Percentiles rank a stretch among this genome's conserved stretches.
Conservation (phyloP, 208 protist species). For the Wallacemonas sp. region DNA sequence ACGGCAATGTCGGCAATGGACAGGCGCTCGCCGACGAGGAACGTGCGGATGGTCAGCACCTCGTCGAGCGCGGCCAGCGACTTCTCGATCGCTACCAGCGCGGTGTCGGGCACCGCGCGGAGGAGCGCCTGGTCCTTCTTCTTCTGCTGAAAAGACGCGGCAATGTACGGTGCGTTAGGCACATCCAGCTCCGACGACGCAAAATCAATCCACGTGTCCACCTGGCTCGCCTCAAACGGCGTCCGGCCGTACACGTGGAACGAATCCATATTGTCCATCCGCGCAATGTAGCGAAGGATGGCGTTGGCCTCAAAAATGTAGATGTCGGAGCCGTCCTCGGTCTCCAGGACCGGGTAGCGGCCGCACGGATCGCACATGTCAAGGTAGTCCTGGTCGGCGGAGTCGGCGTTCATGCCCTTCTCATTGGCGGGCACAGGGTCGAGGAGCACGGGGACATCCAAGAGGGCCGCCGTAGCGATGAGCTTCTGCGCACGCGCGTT, state of each 20-base stretch:
- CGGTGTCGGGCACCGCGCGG: constrained; percentile 25
- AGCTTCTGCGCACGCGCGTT: constrained; percentile 62
- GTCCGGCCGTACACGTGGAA: constrained; percentile 75
- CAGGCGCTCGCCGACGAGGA: constrained; percentile 83
- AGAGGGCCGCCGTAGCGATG: constrained; percentile 56
- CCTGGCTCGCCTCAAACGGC: constrained; percentile 72
- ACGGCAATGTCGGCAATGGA: constrained; percentile 80
- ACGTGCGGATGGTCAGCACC: constrained; percentile 73
- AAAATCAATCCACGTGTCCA: constrained; percentile 90
- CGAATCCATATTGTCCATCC: constrained; percentile 33
- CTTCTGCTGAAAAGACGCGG: constrained; percentile 36
- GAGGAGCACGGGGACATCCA: constrained; percentile 46
- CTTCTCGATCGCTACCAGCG: constrained; percentile 39
- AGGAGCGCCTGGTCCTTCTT: constrained; percentile 21
- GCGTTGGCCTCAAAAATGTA: constrained; percentile 86
- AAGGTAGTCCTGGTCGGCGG: constrained; percentile 41
- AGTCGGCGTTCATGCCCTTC: constrained; percentile 48
- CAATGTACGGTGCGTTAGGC: constrained; percentile 49
- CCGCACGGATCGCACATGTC: constrained; percentile 69
- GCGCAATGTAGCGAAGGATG: constrained; percentile 80
- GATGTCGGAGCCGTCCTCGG: constrained; percentile 38
- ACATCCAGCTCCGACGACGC: constrained; percentile 66
- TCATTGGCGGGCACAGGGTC: constrained; percentile 29
- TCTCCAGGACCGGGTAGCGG: constrained; percentile 72
- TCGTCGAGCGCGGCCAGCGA: constrained; percentile 59